Base-by-base conservation (phyloP, 2,329 filamentous ascomycete species). In the Epichloe sp. region DNA sequence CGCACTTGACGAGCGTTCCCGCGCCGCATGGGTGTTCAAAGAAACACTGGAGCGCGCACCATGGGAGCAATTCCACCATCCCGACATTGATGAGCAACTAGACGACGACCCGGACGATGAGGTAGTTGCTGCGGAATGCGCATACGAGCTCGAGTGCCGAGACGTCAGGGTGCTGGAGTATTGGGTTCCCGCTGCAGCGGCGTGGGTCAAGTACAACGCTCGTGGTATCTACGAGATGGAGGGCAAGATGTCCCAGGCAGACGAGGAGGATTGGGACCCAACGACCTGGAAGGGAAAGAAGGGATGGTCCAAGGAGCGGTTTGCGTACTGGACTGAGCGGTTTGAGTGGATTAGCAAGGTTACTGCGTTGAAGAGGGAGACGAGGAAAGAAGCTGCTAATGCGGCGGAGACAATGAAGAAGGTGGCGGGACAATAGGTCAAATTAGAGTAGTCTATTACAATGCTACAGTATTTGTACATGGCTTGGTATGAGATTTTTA, bases 291-390 rank as follows among this genome's bases (percentile, higher is more conserved):
- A 42, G 38, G 47, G 47, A 17, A 14, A 17, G 3, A 49, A 36
- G 26, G 47, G 47, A 37, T 49, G 47, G 47, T 49, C 47, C 5
- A 49, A 36, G 17, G 38, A 35, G 15, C 47, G 47, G 17, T 49
- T 49, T 17, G 47, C 47, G 5, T 49, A 35, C 17, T 49, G 47
- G 47, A 43, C 6, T 31, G 47, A 49, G 47, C 38, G 47, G 10
- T 49, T 49, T 43, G 47, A 49, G 42, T 49, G 47, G 47, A 49
- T 49, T 12, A 49, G 47, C 40, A 49, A 49, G 31, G 47, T 49
- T 3, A 49, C 38, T 15, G 47, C 15, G 2, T 26, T 49, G 6
- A 4, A 19, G 10, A 37, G 38, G n/a, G 19, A 15, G 38, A 49
- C 47, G 47, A 49, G 38, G 11, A 23, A 49, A 4, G 38, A 49